Conservation (phyloP, 176 grass and related monocot genomes). For the Puya raimondii region DNA sequence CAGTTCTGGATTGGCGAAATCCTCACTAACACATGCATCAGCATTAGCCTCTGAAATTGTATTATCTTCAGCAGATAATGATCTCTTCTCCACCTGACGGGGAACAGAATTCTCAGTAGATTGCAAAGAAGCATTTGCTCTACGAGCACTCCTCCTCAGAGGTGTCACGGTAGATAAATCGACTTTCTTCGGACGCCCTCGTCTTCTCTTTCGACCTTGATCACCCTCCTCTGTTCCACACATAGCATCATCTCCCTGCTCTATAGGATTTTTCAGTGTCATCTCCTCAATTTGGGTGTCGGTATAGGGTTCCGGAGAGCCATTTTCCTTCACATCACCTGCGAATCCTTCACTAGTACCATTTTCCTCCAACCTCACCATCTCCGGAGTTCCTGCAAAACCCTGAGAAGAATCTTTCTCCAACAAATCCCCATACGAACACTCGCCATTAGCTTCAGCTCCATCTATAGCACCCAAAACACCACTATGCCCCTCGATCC, state of each 20-base stretch:
- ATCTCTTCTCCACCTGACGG: conserved; percentile 21
- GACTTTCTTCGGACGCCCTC: conserved; percentile 2
- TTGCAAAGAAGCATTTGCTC: conserved; percentile 35
- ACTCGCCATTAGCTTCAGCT: not conserved
- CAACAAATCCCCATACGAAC: not conserved
- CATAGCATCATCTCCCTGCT: not conserved
- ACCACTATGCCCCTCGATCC: not conserved
- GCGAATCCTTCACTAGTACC: not conserved
- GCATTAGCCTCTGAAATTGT: conserved; percentile 31
- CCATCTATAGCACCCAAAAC: not conserved
- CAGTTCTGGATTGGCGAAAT: conserved; percentile 42
- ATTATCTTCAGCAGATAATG: conserved; percentile 4
- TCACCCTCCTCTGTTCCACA: not conserved
- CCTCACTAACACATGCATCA: conserved; percentile 19
- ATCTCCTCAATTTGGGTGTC: not conserved
- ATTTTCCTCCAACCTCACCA: conserved; percentile 6
- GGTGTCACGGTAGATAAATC: not conserved
- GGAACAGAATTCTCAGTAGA: conserved; percentile 1
- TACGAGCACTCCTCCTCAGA: conserved; percentile 63
- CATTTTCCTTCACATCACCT: not conserved
- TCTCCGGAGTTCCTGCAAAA: not conserved
- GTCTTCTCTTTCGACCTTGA: conserved; percentile 4
- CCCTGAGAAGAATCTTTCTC: not conserved
- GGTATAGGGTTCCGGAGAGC: not conserved
- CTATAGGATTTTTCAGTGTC: not conserved